These are phyloP conservation scores for Collybia sp. DNA, from an alignment of 768 basidiomycete genomes.

Conservation along the genomic window DNA sequence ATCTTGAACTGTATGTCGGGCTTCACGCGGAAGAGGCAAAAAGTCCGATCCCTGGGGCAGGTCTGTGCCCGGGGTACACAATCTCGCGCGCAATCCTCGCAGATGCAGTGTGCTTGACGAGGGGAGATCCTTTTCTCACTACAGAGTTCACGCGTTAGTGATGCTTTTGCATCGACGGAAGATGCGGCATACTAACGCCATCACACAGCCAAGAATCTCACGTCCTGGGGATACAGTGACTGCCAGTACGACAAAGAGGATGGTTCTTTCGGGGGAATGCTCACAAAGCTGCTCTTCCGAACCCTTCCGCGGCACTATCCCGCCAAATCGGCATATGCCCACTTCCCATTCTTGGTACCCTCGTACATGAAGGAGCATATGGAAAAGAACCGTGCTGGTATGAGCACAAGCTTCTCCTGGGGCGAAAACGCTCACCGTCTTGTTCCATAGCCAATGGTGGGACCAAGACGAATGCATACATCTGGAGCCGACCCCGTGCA, in stretches of 20 bases:
- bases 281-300: conserved; percentile 69
- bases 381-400: conserved; percentile 9
- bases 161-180: not conserved
- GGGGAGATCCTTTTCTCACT: conserved; percentile 80
- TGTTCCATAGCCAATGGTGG: too few relatives aligned
- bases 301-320: conserved; percentile 69
- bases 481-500: conserved; percentile 47
- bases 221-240: conserved; percentile 76
- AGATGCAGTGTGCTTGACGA: conserved; percentile 70
- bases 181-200: not conserved
- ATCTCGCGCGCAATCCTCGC: conserved; percentile 81
- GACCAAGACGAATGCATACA: too few relatives aligned
- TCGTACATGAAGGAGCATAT: conserved; percentile 37
- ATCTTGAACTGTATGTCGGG: conserved; percentile 76
- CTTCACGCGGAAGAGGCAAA: conserved; percentile 75
- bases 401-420: too few relatives aligned
- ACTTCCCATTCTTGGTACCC: conserved; percentile 80
- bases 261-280: conserved; percentile 72
- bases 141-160: conserved; percentile 64
- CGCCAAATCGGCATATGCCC: conserved; percentile 59
- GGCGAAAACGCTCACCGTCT: too few relatives aligned
- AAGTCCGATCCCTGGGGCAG: conserved; percentile 57
- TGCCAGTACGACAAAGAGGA: conserved; percentile 59
- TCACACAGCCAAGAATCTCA: conserved; percentile 60
- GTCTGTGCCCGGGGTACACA: conserved; percentile 79